Conservation (phyloP, 1,284 basidiomycete species). For the Marasmius oreades region DNA sequence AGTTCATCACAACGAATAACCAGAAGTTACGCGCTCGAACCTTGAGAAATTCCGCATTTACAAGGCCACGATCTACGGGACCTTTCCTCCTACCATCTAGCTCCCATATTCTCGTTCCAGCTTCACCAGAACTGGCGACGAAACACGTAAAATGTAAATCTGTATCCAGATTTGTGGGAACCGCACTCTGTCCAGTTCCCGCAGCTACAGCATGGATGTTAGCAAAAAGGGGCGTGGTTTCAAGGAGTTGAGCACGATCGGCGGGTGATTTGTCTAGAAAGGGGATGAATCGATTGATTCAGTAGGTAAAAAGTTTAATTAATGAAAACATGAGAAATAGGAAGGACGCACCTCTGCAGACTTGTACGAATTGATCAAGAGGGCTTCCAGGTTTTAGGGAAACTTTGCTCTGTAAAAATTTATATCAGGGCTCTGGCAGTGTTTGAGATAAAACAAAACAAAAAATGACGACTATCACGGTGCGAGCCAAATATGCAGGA, state of each 20-base stretch:
- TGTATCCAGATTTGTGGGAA: conserved; percentile 52
- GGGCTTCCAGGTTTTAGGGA: conserved; percentile 52
- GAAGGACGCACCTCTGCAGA: conserved; percentile 48
- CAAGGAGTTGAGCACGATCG: conserved; percentile 72
- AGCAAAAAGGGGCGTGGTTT: conserved; percentile 72
- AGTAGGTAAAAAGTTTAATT: not conserved
- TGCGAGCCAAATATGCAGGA: too few relatives aligned
- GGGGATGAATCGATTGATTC: too few relatives aligned
- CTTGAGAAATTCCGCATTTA: conserved; percentile 54
- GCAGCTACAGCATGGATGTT: conserved; percentile 73
- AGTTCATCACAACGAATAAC: not conserved
- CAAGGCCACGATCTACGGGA: conserved; percentile 73
- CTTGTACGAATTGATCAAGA: conserved; percentile 60
- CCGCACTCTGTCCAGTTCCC: conserved; percentile 63
- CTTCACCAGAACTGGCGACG: conserved; percentile 32
- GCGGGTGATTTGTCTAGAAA: conserved; percentile 56
- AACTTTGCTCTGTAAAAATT: conserved; percentile 47
- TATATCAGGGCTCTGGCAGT: too few relatives aligned
- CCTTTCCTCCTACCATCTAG: conserved; percentile 76
- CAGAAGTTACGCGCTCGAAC: conserved; percentile 30
- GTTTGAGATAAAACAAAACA: too few relatives aligned
- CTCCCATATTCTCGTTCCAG: conserved; percentile 51
- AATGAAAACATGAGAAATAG: not conserved
- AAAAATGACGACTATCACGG: too few relatives aligned
- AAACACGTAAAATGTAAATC: conserved; percentile 87